Evolutionary conservation across 768 basidiomycete species (phyloP), one percentile per base, ranked within the genome.

Genomic region (Cystofilobasidium capitatum): DNA sequence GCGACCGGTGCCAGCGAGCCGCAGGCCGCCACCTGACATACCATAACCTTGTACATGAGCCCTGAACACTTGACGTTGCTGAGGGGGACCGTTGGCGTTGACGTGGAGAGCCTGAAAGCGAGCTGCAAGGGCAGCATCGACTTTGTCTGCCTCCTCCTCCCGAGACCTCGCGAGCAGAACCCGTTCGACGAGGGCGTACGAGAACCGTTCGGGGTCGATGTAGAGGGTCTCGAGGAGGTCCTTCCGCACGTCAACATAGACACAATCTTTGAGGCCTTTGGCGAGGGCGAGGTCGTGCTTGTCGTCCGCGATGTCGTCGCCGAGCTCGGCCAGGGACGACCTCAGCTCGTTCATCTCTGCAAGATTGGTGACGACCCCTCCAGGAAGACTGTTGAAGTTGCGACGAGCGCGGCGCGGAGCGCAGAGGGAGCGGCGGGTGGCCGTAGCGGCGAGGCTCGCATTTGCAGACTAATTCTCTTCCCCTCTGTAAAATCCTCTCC

Each of bases 251-350:
- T 37, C 20, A 33, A 33, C 58, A 10, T 59, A 37, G 58, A n/a
- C 8, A 33, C 36, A n/a, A 33, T 40, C 58, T 35, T 40, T 59
- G 33, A 59, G 58, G 39, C 58, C 33, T 37, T 40, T 6, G 39
- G 22, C 36, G 58, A 59, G 8, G 39, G 39, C 58, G 36, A 37
- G 35, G 39, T 26, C 58, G 22, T 59, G 58, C 24, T 35, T 59
- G 58, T 59, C 58, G 58, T 59, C 58, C 17, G 58, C 4, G 39
- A 59, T 22, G 12, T 36, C 36, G 39, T 59, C 58, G 39, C 58
- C 58, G 36, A 59, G 58, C 8, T 8, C 58, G 7, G 39, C 58
- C 33, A 59, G 39, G 8, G 6, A 22, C 36, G 58, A 36, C 39
- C 39, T 35, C 36, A 59, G 39, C 39, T 40, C 58, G 58, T 6